Base-by-base conservation (phyloP, 2,329 filamentous ascomycete genomes). In the Tolypocladium guangdongense region DNA sequence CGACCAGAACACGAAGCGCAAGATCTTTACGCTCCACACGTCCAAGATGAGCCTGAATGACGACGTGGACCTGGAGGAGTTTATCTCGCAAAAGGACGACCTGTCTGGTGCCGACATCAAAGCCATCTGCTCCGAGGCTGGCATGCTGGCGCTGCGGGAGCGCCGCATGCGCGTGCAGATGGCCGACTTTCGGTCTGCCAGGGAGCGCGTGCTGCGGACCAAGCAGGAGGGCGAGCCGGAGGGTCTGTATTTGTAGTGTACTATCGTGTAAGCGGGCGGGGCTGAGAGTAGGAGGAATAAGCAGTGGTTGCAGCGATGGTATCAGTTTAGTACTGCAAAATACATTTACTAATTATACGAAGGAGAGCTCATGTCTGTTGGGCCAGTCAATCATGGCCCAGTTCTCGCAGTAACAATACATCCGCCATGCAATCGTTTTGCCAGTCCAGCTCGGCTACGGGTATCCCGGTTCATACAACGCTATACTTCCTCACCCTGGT, bases 171-270 rank as follows among this genome's bases (percentile, higher is more conserved):
- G 92, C 53, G 93, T 99, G 55, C 92, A 97, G 73, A 99, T 99
- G 93, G 89, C 91, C 8, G 93, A 99, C 72, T 99, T 99, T 79
- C 80, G 93, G 53, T 80, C 90, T 54, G 93, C 93, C 27, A 82
- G 92, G 63, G 93, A 99, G 74, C 85, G 90, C 60, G 95, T 99
- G 58, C 79, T 99, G 71, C 95, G 95, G 77, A 99, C 95, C 50
- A 99, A 99, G 85, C 93, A 87, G 66, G 93, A 99, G 77, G 92
- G 92, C 62, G 95, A 97, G 74, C 93, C 95, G 0, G 93, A 99
- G 76, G 93, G 93, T 62, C 75, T 99, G 81, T 99, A 99, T 77
- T 84, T 99, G 87, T 99, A 96, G 65, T 67, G 62, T 63, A 66
- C 53, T 53, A 56, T 56, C 49, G 48, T 56, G 51, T 52, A 12